Percentiles rank a stretch among this genome's conserved stretches.
Conservation (phyloP, 805 yeast genomes). For the Teunomyces kruisii region DNA sequence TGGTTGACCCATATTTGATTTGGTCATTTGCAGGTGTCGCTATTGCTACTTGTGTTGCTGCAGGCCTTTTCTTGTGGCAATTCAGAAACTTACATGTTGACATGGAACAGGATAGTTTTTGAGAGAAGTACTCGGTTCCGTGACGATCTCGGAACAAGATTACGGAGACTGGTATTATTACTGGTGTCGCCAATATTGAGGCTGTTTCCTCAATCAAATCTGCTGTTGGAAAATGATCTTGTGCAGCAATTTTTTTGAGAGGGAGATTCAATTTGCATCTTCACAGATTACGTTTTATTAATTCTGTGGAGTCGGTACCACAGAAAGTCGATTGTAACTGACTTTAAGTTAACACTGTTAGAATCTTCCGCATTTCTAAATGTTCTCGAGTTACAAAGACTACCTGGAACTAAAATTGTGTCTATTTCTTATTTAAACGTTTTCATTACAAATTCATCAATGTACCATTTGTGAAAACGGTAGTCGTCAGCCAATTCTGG, state of each 20-base stretch:
- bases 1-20: conserved; percentile 41
- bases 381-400: too few relatives aligned
- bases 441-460: conserved; percentile 51
- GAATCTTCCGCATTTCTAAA: too few relatives aligned
- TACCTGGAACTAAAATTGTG: too few relatives aligned
- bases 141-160: background rate
- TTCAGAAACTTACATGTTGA: conserved; percentile 40
- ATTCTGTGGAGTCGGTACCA: too few relatives aligned
- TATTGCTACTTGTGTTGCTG: conserved; percentile 34
- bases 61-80: conserved; percentile 31
- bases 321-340: too few relatives aligned
- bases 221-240: conserved; percentile 28
- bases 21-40: conserved; percentile 44
- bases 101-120: conserved; percentile 36
- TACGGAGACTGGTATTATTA: background rate
- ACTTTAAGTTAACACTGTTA: too few relatives aligned
- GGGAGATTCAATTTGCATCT: background rate
- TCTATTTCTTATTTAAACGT: background rate
- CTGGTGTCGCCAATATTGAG: conserved; percentile 20
- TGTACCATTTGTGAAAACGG: conserved; percentile 70
- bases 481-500: conserved; percentile 63
- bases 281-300: too few relatives aligned
- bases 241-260: background rate
- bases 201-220: conserved; percentile 30
- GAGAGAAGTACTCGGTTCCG: conserved; percentile 21